A percentile compares a stretch with the other conserved stretches of the same genome.
Conservation (phyloP, 768 basidiomycete species). For the Mycena polygramma region DNA sequence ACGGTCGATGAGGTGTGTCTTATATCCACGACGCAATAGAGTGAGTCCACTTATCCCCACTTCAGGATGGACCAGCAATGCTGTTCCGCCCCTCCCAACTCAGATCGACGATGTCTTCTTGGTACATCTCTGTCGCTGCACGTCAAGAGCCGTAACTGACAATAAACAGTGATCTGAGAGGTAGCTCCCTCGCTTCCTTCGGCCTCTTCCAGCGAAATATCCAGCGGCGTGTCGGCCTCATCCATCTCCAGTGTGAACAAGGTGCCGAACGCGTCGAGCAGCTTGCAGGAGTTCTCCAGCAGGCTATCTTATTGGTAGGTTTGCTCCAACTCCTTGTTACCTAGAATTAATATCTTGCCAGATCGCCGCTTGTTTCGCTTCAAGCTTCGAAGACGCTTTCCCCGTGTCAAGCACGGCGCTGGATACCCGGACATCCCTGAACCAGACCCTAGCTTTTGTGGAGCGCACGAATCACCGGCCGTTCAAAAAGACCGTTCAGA, state of each 20-base stretch:
- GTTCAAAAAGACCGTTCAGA: constrained; percentile 51
- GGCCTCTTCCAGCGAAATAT: constrained; percentile 54
- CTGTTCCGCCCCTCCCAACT: constrained; percentile 62
- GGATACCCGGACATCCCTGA: constrained; percentile 40
- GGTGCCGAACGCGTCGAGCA: constrained; percentile 56
- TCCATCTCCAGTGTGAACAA: constrained; percentile 55
- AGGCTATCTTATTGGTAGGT: constrained; percentile 58
- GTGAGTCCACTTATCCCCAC: constrained; percentile 15
- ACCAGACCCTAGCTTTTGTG: constrained; percentile 47
- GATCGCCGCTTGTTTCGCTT: constrained; percentile 60
- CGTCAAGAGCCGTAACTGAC: not conserved
- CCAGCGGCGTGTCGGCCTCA: constrained; percentile 53
- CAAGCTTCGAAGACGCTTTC: constrained; percentile 50
- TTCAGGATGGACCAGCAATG: constrained; percentile 51
- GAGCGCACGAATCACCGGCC: constrained; percentile 48
- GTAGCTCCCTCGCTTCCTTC: constrained; percentile 55
- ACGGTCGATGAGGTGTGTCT: constrained; percentile 42
- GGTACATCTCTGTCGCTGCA: constrained; percentile 47
- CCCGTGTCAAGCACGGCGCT: constrained; percentile 34
- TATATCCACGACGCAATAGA: not conserved
- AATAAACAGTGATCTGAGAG: constrained; percentile 54
- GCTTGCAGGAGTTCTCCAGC: constrained; percentile 55
- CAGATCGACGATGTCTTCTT: constrained; percentile 51
- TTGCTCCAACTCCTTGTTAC: not conserved
- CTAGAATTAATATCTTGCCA: constrained; percentile 38